Conservation (phyloP, 2,329 filamentous ascomycete genomes). For the Rutstroemia sp. region DNA sequence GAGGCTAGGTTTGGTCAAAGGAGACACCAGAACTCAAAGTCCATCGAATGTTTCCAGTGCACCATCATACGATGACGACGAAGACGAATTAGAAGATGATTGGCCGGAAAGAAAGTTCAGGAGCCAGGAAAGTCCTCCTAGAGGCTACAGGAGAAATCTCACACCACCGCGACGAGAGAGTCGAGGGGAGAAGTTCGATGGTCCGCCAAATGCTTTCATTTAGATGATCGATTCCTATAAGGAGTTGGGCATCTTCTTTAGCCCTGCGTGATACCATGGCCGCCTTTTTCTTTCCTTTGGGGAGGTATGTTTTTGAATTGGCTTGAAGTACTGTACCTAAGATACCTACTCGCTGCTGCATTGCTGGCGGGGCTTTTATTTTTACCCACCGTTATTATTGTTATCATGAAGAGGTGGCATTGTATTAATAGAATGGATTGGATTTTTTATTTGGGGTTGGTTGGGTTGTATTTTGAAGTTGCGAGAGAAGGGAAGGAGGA, state of each 20-base stretch:
- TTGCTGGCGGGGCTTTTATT: background rate
- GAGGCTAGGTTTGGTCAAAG: slow-evolving; percentile 71
- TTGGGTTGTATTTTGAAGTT: background rate
- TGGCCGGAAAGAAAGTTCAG: background rate
- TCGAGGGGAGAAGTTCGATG: background rate
- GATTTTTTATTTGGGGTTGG: background rate
- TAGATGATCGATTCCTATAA: too few relatives aligned
- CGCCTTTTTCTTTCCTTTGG: too few relatives aligned
- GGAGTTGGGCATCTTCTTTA: too few relatives aligned
- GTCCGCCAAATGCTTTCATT: too few relatives aligned
- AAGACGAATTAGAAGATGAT: slow-evolving; percentile 11
- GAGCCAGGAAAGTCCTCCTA: background rate
- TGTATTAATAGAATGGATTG: background rate
- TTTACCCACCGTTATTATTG: background rate
- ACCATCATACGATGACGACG: slow-evolving; percentile 19
- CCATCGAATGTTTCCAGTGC: slow-evolving; percentile 10
- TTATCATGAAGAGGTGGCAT: background rate
- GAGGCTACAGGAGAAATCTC: background rate
- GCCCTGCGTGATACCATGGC: too few relatives aligned
- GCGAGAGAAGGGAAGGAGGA: too few relatives aligned
- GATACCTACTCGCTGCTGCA: too few relatives aligned
- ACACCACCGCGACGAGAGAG: background rate
- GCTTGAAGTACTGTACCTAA: too few relatives aligned
- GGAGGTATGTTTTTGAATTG: too few relatives aligned
- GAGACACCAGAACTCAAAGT: slow-evolving; percentile 41